phyloP scores from a whole-genome alignment of 352 stramenopile species.

The Blastocystis sp. region DNA sequence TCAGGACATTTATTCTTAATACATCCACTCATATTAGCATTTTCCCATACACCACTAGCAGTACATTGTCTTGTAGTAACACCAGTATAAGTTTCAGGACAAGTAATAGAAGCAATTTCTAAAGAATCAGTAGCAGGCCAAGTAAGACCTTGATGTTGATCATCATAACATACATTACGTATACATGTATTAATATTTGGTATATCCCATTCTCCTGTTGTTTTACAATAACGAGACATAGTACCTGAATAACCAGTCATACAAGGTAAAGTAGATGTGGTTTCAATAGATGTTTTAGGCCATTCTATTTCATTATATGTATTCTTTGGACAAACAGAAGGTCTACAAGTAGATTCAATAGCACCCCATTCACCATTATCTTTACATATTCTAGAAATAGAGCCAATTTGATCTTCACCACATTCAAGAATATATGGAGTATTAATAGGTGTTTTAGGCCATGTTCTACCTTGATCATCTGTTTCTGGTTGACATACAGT shows the following conservation, averaged over 20 bases:
- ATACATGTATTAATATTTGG: background rate
- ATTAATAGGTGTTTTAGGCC: conserved; percentile 17
- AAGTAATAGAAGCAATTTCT: background rate
- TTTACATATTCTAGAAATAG: background rate
- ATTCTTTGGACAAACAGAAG: too few relatives aligned
- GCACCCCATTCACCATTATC: conserved; percentile 2
- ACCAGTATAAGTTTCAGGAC: background rate
- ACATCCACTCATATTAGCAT: background rate
- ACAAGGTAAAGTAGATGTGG: background rate
- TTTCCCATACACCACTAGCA: conserved; percentile 5
- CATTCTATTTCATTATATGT: conserved; percentile 6
- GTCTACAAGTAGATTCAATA: conserved; percentile 1
- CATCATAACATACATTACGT: conserved; percentile 12
- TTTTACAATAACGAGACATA: background rate
- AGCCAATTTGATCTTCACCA: background rate
- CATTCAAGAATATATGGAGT: background rate
- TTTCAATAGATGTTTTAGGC: background rate
- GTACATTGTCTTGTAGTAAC: background rate
- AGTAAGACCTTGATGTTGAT: background rate
- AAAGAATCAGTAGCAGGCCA: conserved; percentile 5
- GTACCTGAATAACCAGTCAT: conserved; percentile 9
- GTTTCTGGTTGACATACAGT: too few relatives aligned
- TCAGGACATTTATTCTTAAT: background rate
- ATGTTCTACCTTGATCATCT: conserved; percentile 7
- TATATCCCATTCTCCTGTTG: conserved; percentile 22